Base-by-base conservation (phyloP, 2,329 filamentous ascomycete genomes). In the Alternaria panax region DNA sequence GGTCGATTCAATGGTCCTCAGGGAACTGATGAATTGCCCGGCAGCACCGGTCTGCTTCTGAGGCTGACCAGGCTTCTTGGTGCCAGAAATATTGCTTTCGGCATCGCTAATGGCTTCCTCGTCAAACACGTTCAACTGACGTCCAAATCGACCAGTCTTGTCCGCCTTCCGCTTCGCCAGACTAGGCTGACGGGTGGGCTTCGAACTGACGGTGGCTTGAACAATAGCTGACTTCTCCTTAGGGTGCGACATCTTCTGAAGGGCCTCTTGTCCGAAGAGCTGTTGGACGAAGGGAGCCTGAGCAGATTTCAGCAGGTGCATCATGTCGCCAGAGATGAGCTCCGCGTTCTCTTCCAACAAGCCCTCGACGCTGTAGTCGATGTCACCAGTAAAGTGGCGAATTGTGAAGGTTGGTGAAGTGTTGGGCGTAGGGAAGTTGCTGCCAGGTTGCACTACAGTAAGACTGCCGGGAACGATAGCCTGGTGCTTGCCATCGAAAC, bases 291-390 rank as follows among this genome's bases (percentile, higher is more conserved):
- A 99, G 40, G 92, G 87, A 75, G 91, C 97, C 80, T 92, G 93
- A 59, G 92, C 94, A 5, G 88, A 88, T 71, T 90, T 92, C 79
- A 99, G 90, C 70, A 99, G 85, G 79, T 96, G 97, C 85, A 99
- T 92, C 69, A 99, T 82, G 78, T 99, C 95, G 25, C 93, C 94
- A 4, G 93, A 97, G 64, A 99, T 95, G 63, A 97, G 88, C 76
- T 99, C 95, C 53, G 93, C 92, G 67, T 99, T 99, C 79, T 97
- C 93, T 78, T 99, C 95, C 3, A 98, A 86, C 22, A 99, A 82
- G 5, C 92, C 92, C 69, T 90, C 90, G 61, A 96, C 86, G 2
- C 92, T 89, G 74, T 99, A 99, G 62, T 99, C 95, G 5, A 99
- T 92, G 75, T 98, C 95, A 51, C 95, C 95, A 38, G 94, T 94